Conservation (phyloP, 345 rosid genomes). For the Luvunga scandens region DNA sequence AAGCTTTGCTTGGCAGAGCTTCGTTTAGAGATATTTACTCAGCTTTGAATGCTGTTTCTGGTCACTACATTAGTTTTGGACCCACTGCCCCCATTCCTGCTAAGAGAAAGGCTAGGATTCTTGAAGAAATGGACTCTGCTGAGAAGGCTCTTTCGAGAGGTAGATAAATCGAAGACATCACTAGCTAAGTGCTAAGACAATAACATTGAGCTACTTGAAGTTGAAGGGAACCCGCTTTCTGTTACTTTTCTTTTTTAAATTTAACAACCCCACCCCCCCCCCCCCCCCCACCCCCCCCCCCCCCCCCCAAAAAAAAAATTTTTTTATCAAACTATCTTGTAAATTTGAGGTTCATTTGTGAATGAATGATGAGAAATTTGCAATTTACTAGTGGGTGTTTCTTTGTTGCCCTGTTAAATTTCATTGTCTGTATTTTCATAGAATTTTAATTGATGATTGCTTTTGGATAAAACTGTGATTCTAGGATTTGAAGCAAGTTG, state of each 20-base stretch:
- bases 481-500: no score
- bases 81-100: constrained; percentile 85
- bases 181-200: not conserved
- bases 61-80: constrained; percentile 94
- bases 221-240: not conserved
- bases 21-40: constrained; percentile 88
- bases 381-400: not conserved
- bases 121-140: constrained; percentile 89
- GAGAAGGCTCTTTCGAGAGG: constrained; percentile 84
- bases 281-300: no score
- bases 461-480: no score
- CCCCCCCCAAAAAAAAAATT: no score
- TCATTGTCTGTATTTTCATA: no score
- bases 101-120: constrained; percentile 81
- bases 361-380: constrained; percentile 17
- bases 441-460: no score
- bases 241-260: not conserved
- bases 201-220: not conserved
- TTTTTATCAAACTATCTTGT: not conserved
- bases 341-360: constrained; percentile 17
- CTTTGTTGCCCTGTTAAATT: no score
- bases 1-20: constrained; percentile 67
- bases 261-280: no score
- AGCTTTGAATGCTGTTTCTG: constrained; percentile 86
- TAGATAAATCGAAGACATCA: constrained; percentile 29